Conservation (phyloP, 1,139 yeast species). For the Magnusiomyces suaveolens region DNA sequence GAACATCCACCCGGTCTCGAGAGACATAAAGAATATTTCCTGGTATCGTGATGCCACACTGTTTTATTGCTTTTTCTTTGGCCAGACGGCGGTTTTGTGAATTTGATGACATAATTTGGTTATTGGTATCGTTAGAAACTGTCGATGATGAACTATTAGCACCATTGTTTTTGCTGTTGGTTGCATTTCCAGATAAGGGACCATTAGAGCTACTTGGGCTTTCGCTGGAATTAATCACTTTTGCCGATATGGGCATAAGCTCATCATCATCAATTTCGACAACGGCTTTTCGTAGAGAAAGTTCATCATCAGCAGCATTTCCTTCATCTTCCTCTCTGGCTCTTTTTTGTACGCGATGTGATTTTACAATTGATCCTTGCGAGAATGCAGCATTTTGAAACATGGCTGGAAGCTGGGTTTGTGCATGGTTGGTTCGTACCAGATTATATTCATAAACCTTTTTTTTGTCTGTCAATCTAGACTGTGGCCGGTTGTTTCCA, state of each 20-base stretch:
- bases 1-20: constrained; percentile 14
- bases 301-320: neutral
- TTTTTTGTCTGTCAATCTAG: constrained; percentile 10
- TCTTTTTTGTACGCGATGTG: neutral
- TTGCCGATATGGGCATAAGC: neutral
- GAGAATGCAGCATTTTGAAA: constrained; percentile 18
- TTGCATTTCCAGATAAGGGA: neutral
- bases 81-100: neutral
- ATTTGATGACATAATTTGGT: neutral
- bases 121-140: neutral
- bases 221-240: neutral
- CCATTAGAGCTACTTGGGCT: neutral
- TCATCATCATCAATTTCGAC: neutral
- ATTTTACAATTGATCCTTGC: neutral
- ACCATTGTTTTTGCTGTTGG: neutral
- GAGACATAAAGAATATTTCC: constrained; percentile 1
- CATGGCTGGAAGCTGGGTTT: constrained; percentile 46
- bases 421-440: constrained; percentile 61
- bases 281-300: neutral
- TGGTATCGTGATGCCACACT: constrained; percentile 3
- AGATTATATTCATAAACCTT: constrained; percentile 30
- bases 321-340: neutral
- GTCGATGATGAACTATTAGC: neutral
- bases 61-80: neutral
- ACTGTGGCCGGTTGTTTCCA: neutral